phyloP scores from a whole-genome alignment of 1,139 yeast genomes.

The Geotrichum europaeum region DNA sequence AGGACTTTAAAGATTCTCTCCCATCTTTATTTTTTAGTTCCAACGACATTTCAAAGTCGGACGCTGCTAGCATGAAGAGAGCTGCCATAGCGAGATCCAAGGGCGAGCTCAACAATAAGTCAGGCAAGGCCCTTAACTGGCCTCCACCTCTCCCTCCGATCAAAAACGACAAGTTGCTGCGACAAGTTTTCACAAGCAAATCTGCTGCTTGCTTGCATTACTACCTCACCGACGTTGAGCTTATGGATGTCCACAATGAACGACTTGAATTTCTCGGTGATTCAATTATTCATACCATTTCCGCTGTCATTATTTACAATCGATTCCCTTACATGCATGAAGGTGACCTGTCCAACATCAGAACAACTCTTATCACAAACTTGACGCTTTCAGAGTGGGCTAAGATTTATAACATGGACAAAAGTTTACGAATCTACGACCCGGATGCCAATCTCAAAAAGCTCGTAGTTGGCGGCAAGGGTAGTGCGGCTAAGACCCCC shows the following conservation, averaged over 20 bases:
- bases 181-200: slow-evolving; percentile 76
- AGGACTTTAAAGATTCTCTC: background rate
- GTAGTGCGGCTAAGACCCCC: slow-evolving; percentile 24
- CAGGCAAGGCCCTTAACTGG: slow-evolving; percentile 21
- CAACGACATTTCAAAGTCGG: background rate
- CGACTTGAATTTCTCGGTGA: slow-evolving; percentile 92
- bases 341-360: slow-evolving; percentile 69
- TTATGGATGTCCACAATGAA: slow-evolving; percentile 70
- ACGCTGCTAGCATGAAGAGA: background rate
- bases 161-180: slow-evolving; percentile 49
- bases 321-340: slow-evolving; percentile 68
- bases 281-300: slow-evolving; percentile 68
- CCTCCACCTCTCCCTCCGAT: slow-evolving; percentile 73
- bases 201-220: slow-evolving; percentile 60
- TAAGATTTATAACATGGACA: slow-evolving; percentile 60
- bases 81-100: background rate
- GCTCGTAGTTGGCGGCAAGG: slow-evolving; percentile 28
- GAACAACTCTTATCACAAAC: slow-evolving; percentile 72
- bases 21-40: background rate
- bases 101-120: slow-evolving; percentile 1
- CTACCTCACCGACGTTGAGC: slow-evolving; percentile 49
- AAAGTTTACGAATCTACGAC: slow-evolving; percentile 38
- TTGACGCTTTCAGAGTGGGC: slow-evolving; percentile 68
- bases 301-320: slow-evolving; percentile 61
- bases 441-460: background rate